Evolutionary conservation across 2,329 filamentous ascomycete genomes (phyloP).

Genomic region (Thelonectria olida): DNA sequence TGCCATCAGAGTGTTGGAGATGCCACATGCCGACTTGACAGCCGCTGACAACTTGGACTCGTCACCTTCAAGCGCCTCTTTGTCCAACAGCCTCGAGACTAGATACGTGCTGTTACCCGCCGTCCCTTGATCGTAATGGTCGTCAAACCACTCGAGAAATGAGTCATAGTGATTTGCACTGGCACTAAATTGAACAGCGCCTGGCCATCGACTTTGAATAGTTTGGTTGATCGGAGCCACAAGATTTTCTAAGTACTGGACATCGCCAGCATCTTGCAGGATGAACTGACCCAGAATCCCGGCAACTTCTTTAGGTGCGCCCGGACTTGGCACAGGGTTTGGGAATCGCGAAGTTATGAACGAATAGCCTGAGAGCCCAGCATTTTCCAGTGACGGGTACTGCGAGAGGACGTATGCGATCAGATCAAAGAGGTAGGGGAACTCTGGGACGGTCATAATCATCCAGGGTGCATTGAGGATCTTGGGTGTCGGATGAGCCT

Average conservation of each 20-base stretch:
- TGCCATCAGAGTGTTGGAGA: conserved; percentile 41
- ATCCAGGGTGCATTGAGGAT: conserved; percentile 38
- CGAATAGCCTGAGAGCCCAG: conserved; percentile 62
- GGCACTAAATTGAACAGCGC: conserved; percentile 30
- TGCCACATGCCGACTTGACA: conserved; percentile 45
- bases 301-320: conserved; percentile 42
- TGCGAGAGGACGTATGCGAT: conserved; percentile 56
- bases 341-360: conserved; percentile 46
- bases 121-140: conserved; percentile 45
- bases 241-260: conserved; percentile 36
- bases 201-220: conserved; percentile 49
- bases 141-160: conserved; percentile 50
- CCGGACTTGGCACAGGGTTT: conserved; percentile 48
- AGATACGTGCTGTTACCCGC: conserved; percentile 49
- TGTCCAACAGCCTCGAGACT: conserved; percentile 56
- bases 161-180: conserved; percentile 39
- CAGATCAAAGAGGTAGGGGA: conserved; percentile 54
- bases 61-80: conserved; percentile 42
- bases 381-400: conserved; percentile 57
- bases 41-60: conserved; percentile 45
- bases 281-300: conserved; percentile 47
- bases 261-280: conserved; percentile 48
- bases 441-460: conserved; percentile 37
- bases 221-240: conserved; percentile 49
- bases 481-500: conserved; percentile 56